phyloP scores from a whole-genome alignment of 352 stramenopile species.

The Phytophthora chlamydospora region DNA sequence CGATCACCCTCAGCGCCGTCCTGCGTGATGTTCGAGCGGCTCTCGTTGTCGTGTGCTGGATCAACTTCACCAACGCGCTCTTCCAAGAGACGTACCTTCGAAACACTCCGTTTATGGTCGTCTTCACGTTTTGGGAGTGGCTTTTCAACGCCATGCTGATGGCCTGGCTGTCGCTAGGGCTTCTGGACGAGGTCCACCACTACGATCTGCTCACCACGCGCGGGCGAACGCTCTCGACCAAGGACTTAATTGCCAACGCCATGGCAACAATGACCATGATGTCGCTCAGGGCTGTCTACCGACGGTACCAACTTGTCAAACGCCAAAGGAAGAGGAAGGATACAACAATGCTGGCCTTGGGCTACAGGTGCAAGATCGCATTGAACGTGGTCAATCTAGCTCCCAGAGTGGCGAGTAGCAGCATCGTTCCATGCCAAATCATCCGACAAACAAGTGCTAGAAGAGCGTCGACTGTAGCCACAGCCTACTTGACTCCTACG shows the following conservation, averaged over 20 bases:
- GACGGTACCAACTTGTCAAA: conserved; percentile 5
- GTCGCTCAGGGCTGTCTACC: conserved; percentile 16
- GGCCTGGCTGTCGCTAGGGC: neutral
- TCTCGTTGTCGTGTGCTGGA: conserved; percentile 13
- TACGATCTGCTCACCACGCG: conserved; percentile 9
- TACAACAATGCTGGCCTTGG: neutral
- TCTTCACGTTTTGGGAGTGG: conserved; percentile 3
- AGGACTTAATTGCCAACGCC: conserved; percentile 23
- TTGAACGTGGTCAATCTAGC: neutral
- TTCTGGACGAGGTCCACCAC: conserved; percentile 19
- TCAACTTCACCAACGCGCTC: conserved; percentile 14
- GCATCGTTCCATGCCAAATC: neutral
- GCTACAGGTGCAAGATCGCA: conserved; percentile 18
- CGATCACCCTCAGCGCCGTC: conserved; percentile 3
- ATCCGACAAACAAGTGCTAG: neutral
- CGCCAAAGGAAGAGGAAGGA: neutral
- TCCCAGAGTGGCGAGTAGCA: too few species aligned
- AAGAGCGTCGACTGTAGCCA: neutral
- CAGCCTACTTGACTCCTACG: neutral
- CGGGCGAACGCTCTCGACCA: conserved; percentile 13
- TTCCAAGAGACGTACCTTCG: conserved; percentile 24
- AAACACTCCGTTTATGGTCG: conserved; percentile 10
- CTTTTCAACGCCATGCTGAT: conserved; percentile 15
- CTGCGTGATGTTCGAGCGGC: conserved; percentile 11
- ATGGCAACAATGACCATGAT: conserved; percentile 24